These are phyloP conservation scores for Teratosphaeria viscida DNA, from an alignment of 2,329 filamentous ascomycete species.

Conservation along the genomic window DNA sequence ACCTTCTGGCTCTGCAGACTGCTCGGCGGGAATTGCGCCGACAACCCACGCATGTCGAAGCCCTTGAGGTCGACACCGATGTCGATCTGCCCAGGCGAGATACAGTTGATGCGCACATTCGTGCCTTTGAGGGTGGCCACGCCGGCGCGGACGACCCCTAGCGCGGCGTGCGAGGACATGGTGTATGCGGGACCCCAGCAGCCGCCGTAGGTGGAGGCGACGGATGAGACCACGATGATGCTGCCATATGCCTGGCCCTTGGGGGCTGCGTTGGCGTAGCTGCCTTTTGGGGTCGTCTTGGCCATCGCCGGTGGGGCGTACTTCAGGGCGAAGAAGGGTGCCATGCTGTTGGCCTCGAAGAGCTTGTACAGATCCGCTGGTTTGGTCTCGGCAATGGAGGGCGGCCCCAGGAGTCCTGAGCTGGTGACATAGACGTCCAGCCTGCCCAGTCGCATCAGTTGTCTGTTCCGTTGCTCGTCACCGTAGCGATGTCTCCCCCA, in stretches of 20 bases:
- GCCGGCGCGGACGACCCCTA: conserved; percentile 50
- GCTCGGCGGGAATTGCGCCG: conserved; percentile 45
- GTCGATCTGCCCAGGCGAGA: conserved; percentile 38
- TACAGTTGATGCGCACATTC: conserved; percentile 49
- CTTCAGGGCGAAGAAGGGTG: conserved; percentile 55
- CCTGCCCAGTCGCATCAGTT: conserved; percentile 14
- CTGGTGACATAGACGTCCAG: conserved; percentile 53
- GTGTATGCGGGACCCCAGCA: conserved; percentile 54
- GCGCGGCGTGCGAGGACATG: conserved; percentile 49
- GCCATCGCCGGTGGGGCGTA: conserved; percentile 54
- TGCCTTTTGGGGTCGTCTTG: conserved; percentile 45
- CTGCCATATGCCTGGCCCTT: conserved; percentile 51
- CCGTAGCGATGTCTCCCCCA: neutral
- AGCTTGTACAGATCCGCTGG: conserved; percentile 46
- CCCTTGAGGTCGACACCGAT: conserved; percentile 37
- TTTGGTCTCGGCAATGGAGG: conserved; percentile 46
- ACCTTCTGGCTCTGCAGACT: conserved; percentile 42
- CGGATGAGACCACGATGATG: conserved; percentile 49
- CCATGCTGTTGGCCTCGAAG: conserved; percentile 51
- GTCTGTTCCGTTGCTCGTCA: neutral
- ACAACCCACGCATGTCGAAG: conserved; percentile 42
- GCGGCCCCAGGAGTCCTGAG: conserved; percentile 47
- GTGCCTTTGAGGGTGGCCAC: conserved; percentile 49
- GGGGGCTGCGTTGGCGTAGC: conserved; percentile 50
- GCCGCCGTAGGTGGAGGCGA: conserved; percentile 47